Percentiles rank a stretch among this genome's conserved stretches.
Evolutionary conservation across 768 basidiomycete species (phyloP).

Genomic region (Naganishia friedmannii): DNA sequence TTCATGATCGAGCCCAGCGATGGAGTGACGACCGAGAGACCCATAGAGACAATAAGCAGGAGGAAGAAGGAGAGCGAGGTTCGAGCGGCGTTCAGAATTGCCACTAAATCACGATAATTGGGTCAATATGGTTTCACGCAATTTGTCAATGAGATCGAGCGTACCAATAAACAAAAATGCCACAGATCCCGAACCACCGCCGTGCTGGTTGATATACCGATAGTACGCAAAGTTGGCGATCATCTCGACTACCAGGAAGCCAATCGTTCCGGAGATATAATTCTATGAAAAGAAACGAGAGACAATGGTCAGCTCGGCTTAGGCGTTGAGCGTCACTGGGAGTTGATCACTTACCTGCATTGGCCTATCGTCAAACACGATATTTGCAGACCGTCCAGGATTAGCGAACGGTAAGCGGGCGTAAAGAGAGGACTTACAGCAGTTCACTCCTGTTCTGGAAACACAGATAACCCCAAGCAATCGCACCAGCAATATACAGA

Average conservation of each 20-base stretch:
- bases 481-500: conserved; percentile 67
- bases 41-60: conserved; percentile 85
- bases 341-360: conserved; percentile 10
- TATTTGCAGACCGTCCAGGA: not conserved
- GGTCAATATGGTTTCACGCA: too few species aligned
- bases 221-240: conserved; percentile 90
- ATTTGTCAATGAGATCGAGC: conserved; percentile 39
- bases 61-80: conserved; percentile 93
- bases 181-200: conserved; percentile 54
- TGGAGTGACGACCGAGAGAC: conserved; percentile 86
- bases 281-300: conserved; percentile 59
- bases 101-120: conserved; percentile 57
- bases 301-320: not conserved
- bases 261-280: conserved; percentile 84
- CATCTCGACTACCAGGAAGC: conserved; percentile 88
- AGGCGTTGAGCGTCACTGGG: not conserved
- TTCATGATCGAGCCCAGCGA: conserved; percentile 80
- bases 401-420: conserved; percentile 39
- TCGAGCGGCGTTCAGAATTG: conserved; percentile 89
- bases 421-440: conserved; percentile 68
- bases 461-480: conserved; percentile 78
- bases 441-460: conserved; percentile 76
- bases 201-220: conserved; percentile 73
- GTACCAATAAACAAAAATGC: conserved; percentile 89
- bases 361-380: not conserved